Evolutionary conservation across 2,329 filamentous ascomycete species (phyloP).

Genomic region (Venturiaceae sp.): DNA sequence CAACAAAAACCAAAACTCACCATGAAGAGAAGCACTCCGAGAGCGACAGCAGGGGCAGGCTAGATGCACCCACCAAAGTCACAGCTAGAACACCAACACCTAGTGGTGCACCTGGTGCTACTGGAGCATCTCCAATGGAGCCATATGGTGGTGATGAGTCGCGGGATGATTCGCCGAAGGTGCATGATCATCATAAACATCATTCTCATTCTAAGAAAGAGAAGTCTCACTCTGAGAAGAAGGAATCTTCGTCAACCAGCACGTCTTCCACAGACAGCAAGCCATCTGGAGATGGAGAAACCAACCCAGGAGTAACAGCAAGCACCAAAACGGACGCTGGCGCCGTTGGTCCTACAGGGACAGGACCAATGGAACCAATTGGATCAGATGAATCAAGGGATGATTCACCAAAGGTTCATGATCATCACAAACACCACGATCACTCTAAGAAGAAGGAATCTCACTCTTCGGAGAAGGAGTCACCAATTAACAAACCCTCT

Average conservation of each 20-base stretch:
- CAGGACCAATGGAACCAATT: neutral
- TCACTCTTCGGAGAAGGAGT: too few species aligned
- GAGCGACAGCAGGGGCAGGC: neutral
- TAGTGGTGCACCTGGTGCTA: neutral
- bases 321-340: neutral
- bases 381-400: neutral
- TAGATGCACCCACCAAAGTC: neutral
- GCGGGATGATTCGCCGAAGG: neutral
- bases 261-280: neutral
- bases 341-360: neutral
- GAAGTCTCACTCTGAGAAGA: neutral
- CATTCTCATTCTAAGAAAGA: neutral
- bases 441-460: too few species aligned
- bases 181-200: neutral
- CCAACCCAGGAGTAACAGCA: neutral
- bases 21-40: neutral
- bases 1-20: neutral
- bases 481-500: too few species aligned
- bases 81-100: neutral
- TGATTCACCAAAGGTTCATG: neutral
- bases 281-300: neutral
- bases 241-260: neutral
- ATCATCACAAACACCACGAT: neutral
- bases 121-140: neutral
- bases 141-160: neutral